Conservation (phyloP, 1,139 yeast species). For the Yamadazyma membranifaciens region DNA sequence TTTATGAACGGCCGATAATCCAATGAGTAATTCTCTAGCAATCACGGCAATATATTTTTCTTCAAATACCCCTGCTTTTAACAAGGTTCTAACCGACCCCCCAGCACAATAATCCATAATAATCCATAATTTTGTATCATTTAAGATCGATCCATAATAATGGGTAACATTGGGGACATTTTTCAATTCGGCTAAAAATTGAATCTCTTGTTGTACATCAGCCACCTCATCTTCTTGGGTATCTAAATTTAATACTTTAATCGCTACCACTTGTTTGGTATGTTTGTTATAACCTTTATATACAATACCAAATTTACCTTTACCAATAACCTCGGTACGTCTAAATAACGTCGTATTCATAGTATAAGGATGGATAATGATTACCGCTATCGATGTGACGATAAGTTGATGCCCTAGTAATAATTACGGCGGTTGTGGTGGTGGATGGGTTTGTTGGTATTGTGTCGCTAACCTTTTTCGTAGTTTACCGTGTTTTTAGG, state of each 20-base stretch:
- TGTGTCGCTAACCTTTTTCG: no score
- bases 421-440: no score
- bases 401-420: no score
- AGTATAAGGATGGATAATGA: no score
- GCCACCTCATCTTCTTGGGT: slow-evolving; percentile 92
- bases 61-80: slow-evolving; percentile 86
- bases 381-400: no score
- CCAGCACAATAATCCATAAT: slow-evolving; percentile 98
- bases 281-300: slow-evolving; percentile 74
- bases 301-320: slow-evolving; percentile 96
- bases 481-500: no score
- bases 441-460: no score
- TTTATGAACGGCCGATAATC: slow-evolving; percentile 77
- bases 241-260: slow-evolving; percentile 88
- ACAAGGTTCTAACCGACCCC: slow-evolving; percentile 84
- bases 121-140: slow-evolving; percentile 92
- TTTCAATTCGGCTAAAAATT: slow-evolving; percentile 77
- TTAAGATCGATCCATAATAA: slow-evolving; percentile 83
- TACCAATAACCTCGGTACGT: slow-evolving; percentile 85
- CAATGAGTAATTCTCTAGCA: slow-evolving; percentile 75
- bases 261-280: slow-evolving; percentile 80
- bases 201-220: slow-evolving; percentile 93
- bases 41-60: slow-evolving; percentile 81
- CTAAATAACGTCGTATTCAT: slow-evolving; percentile 13
- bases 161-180: slow-evolving; percentile 88